Evolutionary conservation across 345 rosid genomes (phyloP), one percentile per base, ranked within the genome.

Genomic region (Salix viminalis): DNA sequence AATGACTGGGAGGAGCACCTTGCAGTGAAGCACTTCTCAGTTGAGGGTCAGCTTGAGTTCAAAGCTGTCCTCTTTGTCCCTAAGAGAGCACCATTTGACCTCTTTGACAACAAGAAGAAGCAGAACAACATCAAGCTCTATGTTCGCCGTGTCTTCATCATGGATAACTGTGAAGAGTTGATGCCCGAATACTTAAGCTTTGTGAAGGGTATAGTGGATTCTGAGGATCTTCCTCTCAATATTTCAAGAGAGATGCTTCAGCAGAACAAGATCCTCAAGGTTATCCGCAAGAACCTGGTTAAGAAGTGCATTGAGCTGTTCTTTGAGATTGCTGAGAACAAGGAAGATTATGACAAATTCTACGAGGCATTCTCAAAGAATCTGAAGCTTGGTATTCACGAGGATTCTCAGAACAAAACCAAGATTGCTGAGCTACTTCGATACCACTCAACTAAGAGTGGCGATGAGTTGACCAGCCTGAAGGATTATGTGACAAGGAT

Each of bases 1-100:
- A 77, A 77, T 48, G 80, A 77, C 65, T 77, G 80, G 80, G 80
- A 77, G 50, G 80, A 77, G 75, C 80, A 77, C 65, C 68, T 77
- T 30, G 75, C 75, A 64, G 80, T 77, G 24, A 77, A 77, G 80
- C 80, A 77, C 60, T 77, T 77, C 66, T 77, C 80, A 5, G 80
- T 77, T 64, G 80, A 77, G 76, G 80, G 80, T 7, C 80, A 77
- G 71, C 80, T 77, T 6, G 80, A 77, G 54, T 77, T 77, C 80
- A 77, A 77, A 71, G 80, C 80, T 23, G 64, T 77, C 36, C 80
- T 77, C 28, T 77, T 64, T 71, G 80, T 77, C 6, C 80, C 80
- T 9, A 77, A 77, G 80, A 71, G 76, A 36, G 80, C 80, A 26
- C 80, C 80, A 0, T 77, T 77, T 37, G 80, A 77, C 50, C 80